Evolutionary conservation across 23 red algal species (phyloP), one percentile per base, ranked within the genome.

Genomic region (Chondrus crispus): DNA sequence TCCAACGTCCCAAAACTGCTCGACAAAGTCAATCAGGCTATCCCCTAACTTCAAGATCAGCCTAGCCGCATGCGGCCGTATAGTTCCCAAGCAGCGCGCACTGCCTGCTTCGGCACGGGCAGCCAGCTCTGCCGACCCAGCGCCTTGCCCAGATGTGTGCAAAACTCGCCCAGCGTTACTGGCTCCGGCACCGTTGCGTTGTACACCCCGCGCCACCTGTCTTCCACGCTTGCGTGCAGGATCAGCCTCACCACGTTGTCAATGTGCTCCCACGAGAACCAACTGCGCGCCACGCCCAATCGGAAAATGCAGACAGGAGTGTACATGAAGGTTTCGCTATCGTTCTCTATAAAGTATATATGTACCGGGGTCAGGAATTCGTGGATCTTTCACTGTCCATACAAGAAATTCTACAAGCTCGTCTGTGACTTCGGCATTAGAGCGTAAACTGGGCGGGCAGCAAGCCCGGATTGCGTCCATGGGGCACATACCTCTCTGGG

Each of bases 91-190:
- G n/a, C 4, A 32, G 66, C 68, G 48, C 88, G 62, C 29, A 98
- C 46, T 4, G 79, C 91, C 60, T 79, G 39, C 5, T 49, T 71
- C 2, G 96, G 96, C 9, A 93, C 96, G 40, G 96, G 96, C n/a
- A 98, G 72, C 96, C 96, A 98, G 19, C 46, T 94, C 5, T 93
- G 96, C 19, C 96, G 84, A 39, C 85, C 73, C 36, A 98, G 60
- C n/a, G 88, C 85, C 10, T 28, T 50, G 2, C 88, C 96, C 18
- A 98, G 89, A 32, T 91, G 76, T 2, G 39, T 60, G 60, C 96
- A 98, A 62, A 98, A 95, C 35, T 70, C 49, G 20, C 52, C 50
- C 29, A 98, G 84, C 18, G 62, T 63, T 24, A 96, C 96, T 44
- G 93, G 93, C 24, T 93, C 24, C 5, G 96, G 96, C 60, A 93